Evolutionary conservation across 1,284 basidiomycete genomes (phyloP), one percentile per base, ranked within the genome.

Genomic region (Ustilago sp.): DNA sequence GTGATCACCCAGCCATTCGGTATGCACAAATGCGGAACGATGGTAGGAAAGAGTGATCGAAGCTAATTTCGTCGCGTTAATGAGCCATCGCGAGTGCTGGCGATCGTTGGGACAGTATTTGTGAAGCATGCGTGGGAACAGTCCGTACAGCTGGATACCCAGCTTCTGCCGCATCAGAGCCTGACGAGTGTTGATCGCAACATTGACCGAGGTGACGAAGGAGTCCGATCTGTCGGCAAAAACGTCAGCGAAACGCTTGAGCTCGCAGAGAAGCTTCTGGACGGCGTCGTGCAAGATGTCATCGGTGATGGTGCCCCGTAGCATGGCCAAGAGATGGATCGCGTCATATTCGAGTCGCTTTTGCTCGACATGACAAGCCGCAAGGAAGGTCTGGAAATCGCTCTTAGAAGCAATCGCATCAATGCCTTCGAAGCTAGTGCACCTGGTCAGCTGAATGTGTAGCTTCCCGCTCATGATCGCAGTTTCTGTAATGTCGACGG

Each of bases 1-100:
- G 48, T 63, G 59, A 47, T 76, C 74, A 2, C 74, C 74, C 13
- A 66, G 11, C 74, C 74, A 76, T 0, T 62, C 58, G 7, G 52
- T 52, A 11, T 68, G 64, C 13, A 41, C 13, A 61, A 62, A 71
- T 4, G 63, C 63, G 5, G 63, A 43, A 8, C 58, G 57, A 32
- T 71, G 52, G 17, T 56, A 59, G 15, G 50, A 56, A n/a, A 76
- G 23, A 9, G 74, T 65, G 8, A 38, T 52, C 19, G 32, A 50
- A 8, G 65, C 74, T 31, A 76, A 28, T 3, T 59, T 43, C 39
- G 41, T 11, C 0, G 74, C 68, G 34, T 63, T 68, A 32, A 6
- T 32, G 19, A 68, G 13, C 74, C 74, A 76, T n/a, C 65, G 34
- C 47, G 52, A 53, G 15, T 53, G 48, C 17, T 62, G 32, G 15